These are phyloP conservation scores for Mortierella hygrophila DNA, from an alignment of 192 early-diverging fungal genomes.

Conservation along the genomic window DNA sequence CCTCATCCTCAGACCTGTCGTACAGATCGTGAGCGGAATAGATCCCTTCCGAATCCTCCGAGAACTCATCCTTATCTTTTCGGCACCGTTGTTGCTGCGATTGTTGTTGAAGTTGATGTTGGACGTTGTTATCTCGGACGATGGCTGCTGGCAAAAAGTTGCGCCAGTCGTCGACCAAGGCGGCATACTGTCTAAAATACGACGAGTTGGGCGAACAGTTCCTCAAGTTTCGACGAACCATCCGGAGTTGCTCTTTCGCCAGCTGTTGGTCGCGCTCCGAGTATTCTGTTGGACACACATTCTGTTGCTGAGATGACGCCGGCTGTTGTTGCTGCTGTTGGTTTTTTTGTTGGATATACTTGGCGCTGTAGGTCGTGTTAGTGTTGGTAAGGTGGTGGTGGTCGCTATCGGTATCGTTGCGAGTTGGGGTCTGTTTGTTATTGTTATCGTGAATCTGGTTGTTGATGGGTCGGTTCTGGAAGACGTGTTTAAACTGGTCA, in stretches of 20 bases:
- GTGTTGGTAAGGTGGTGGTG: neutral
- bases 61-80: neutral
- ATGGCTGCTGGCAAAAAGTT: slow-evolving; percentile 25
- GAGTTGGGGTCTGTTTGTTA: neutral
- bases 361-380: neutral
- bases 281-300: neutral
- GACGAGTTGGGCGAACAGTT: slow-evolving; percentile 21
- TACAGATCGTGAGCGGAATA: neutral
- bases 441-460: neutral
- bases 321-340: neutral
- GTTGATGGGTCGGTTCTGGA: slow-evolving; percentile 40
- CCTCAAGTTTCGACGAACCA: slow-evolving; percentile 27
- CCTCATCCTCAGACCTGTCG: neutral
- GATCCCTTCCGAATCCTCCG: neutral
- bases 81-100: neutral
- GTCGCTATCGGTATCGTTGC: slow-evolving; percentile 4
- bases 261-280: slow-evolving; percentile 16
- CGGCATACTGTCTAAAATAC: slow-evolving; percentile 30
- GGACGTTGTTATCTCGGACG: neutral
- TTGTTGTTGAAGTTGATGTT: neutral
- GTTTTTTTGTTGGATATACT: neutral
- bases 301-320: neutral
- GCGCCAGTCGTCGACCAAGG: slow-evolving; percentile 30
- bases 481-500: slow-evolving; percentile 28
- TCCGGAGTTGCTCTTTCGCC: slow-evolving; percentile 33